Conservation (phyloP, 75 land plant genomes). For the Picea sitchensis region DNA sequence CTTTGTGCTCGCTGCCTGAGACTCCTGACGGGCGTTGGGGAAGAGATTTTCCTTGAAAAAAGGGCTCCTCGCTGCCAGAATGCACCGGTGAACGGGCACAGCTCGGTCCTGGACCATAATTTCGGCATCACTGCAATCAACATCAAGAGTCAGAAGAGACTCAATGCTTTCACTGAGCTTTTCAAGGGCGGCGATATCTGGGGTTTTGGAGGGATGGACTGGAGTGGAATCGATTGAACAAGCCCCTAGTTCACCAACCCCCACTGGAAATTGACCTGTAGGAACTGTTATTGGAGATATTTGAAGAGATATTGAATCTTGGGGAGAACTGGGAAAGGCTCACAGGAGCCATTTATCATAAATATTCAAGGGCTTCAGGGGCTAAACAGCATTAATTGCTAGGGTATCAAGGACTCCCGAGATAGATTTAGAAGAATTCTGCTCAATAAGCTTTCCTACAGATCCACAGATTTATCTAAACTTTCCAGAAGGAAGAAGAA, state of each 20-base stretch:
- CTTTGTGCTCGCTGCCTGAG: not conserved
- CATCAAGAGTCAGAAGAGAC: conserved; percentile 33
- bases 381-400: not conserved
- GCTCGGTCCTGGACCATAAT: conserved; percentile 44
- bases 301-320: conserved; percentile 45
- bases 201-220: conserved; percentile 4
- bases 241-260: conserved; percentile 10
- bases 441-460: not conserved
- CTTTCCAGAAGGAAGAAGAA: not conserved
- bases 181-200: conserved; percentile 32
- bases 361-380: not conserved
- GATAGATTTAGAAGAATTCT: too few species aligned
- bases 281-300: conserved; percentile 30
- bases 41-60: conserved; percentile 52
- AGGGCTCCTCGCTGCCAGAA: conserved; percentile 64
- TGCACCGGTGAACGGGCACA: conserved; percentile 73
- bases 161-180: conserved; percentile 59
- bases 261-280: conserved; percentile 1
- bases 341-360: not conserved
- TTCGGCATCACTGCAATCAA: conserved; percentile 60
- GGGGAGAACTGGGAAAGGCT: not conserved
- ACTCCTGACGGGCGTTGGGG: not conserved
- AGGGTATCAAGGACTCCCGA: not conserved
- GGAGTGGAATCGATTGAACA: not conserved
- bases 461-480: not conserved